Base-by-base conservation (phyloP, 495 filamentous ascomycete species). In the Hypoxylon subgilvum region DNA sequence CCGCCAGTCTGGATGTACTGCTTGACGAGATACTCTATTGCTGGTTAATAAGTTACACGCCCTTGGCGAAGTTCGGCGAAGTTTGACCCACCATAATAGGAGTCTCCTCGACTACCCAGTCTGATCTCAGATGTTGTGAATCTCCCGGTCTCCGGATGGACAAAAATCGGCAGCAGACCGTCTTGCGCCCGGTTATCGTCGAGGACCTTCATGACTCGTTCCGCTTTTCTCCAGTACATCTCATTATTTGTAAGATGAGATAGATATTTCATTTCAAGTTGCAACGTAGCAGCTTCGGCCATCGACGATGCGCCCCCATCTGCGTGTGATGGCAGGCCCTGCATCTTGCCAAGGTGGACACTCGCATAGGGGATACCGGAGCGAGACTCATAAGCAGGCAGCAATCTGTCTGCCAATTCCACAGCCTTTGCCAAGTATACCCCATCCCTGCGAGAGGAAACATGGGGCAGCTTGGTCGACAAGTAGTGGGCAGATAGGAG, bases 251-350 rank as follows among this genome's bases (percentile, higher is more conserved):
- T 91, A 52, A 92, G 73, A 57, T 88, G 86, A 14, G 88, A 85
- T 16, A 92, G 75, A 66, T 92, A 92, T 51, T 92, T 92, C 79
- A 91, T 87, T 68, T 91, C 89, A n/a, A 92, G 76, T 69, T 92
- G 89, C 17, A 91, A 62, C 3, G 84, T 86, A 0, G 84, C 84
- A 2, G 89, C 89, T 69, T 91, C 89, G 4, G 89, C 84, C 0
- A 86, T 90, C 1, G 87, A 89, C 2, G 87, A 88, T 9, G 89
- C 86, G 9, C 89, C 89, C 19, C 77, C 82, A 67, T 91, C 87
- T 13, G 73, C 74, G 54, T 91, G 87, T 0, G 87, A 87, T 17
- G 70, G 71, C n/a, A 88, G 71, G 2, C 88, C 88, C 25, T 76
- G 69, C 8, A 76, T 79, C 0, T 75, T 86, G 38, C 84, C 80